Percentiles rank a stretch among this genome's conserved stretches.
These are phyloP conservation scores for Chrysoporthe cubensis DNA, from an alignment of 2,329 filamentous ascomycete genomes.

Conservation along the genomic window DNA sequence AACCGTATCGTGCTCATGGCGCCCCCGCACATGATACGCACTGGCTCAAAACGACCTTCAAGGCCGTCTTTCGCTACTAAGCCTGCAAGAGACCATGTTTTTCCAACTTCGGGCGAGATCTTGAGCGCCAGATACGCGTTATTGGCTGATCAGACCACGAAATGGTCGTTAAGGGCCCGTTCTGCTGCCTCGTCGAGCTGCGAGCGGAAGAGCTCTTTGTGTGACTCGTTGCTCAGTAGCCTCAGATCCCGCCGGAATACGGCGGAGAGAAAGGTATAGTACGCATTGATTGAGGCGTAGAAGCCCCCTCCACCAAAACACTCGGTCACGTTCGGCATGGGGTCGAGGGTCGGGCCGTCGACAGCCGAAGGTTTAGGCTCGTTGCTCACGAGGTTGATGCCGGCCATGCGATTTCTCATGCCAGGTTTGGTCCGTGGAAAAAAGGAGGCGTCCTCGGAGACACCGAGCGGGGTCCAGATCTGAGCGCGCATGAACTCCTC, in stretches of 20 bases:
- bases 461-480: slow-evolving; percentile 31
- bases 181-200: slow-evolving; percentile 34
- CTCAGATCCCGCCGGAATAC: slow-evolving; percentile 33
- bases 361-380: slow-evolving; percentile 32
- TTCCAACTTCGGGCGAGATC: slow-evolving; percentile 31
- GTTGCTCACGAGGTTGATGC: slow-evolving; percentile 31
- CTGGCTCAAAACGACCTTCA: slow-evolving; percentile 31
- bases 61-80: slow-evolving; percentile 33
- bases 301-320: slow-evolving; percentile 34
- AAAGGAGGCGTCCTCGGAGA: slow-evolving; percentile 34
- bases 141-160: slow-evolving; percentile 27
- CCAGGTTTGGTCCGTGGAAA: slow-evolving; percentile 32
- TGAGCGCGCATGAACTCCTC: slow-evolving; percentile 33
- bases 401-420: slow-evolving; percentile 33
- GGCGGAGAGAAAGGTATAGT: slow-evolving; percentile 35
- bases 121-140: slow-evolving; percentile 30
- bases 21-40: slow-evolving; percentile 33
- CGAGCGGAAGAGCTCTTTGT: slow-evolving; percentile 35
- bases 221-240: slow-evolving; percentile 32
- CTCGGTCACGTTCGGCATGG: slow-evolving; percentile 29
- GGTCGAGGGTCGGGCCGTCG: slow-evolving; percentile 30
- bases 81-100: slow-evolving; percentile 35
- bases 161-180: slow-evolving; percentile 33
- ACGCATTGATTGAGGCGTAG: slow-evolving; percentile 30
- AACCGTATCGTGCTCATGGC: slow-evolving; percentile 34